These are phyloP conservation scores for Coemansia sp. DNA, from an alignment of 192 early-diverging fungal genomes.

Conservation along the genomic window DNA sequence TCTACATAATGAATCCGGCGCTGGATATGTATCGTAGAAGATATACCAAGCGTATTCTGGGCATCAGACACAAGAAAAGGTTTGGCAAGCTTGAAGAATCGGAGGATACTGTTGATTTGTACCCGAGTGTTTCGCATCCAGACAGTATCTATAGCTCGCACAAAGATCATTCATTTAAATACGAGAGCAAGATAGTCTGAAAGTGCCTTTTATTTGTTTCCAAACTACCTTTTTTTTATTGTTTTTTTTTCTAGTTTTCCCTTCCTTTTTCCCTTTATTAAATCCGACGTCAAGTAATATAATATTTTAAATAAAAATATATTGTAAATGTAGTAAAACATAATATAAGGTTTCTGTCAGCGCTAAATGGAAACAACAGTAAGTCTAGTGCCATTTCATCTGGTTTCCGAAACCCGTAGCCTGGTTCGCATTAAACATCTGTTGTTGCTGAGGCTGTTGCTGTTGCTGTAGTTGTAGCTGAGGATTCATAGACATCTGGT, in stretches of 20 bases:
- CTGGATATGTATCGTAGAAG: slow-evolving; percentile 18
- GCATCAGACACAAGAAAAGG: slow-evolving; percentile 10
- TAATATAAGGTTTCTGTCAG: too few relatives aligned
- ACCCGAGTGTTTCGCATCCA: slow-evolving; percentile 7
- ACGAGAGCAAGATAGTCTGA: too few relatives aligned
- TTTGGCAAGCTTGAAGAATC: slow-evolving; percentile 12
- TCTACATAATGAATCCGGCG: slow-evolving; percentile 25
- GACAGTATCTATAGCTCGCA: slow-evolving; percentile 10
- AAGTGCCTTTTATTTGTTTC: too few relatives aligned
- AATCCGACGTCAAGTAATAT: too few relatives aligned
- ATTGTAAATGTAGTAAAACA: not conserved
- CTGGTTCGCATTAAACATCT: slow-evolving; percentile 25
- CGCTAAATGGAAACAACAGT: too few relatives aligned
- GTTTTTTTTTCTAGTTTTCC: not conserved
- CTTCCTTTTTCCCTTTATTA: not conserved
- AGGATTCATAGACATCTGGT: slow-evolving; percentile 17
- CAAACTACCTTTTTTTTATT: too few relatives aligned
- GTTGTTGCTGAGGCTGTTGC: slow-evolving; percentile 13
- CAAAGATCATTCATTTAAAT: not conserved
- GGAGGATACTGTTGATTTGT: not conserved
- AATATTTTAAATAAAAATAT: too few relatives aligned
- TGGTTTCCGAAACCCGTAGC: slow-evolving; percentile 24
- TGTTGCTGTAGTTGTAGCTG: slow-evolving; percentile 6
- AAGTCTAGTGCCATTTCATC: slow-evolving; percentile 31
- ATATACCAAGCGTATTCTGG: slow-evolving; percentile 5